Conservation (phyloP, 495 filamentous ascomycete genomes). For the Hypoxylon fragiforme region DNA sequence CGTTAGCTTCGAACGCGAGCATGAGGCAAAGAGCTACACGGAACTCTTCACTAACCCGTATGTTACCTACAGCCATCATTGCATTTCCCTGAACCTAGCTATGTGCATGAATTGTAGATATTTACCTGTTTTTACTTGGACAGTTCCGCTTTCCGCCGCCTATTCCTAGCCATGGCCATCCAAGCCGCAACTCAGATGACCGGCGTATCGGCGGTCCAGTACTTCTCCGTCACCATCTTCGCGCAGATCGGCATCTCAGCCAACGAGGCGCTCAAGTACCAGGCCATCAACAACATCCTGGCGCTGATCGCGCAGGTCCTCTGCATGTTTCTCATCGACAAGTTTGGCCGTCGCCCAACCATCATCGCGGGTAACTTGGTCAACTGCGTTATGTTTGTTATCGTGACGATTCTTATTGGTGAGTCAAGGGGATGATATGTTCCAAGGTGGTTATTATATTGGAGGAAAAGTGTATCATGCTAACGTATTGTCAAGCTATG, state of each 20-base stretch:
- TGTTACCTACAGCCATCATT: not conserved
- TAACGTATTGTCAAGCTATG: conserved; percentile 35
- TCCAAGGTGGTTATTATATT: not conserved
- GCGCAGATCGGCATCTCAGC: conserved; percentile 67
- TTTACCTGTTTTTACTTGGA: not conserved
- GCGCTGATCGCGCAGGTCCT: conserved; percentile 65
- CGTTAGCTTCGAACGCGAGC: conserved; percentile 59
- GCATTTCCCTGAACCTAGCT: not conserved
- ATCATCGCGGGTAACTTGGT: conserved; percentile 67
- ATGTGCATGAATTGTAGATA: not conserved
- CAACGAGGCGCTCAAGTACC: conserved; percentile 68
- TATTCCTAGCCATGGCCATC: conserved; percentile 68
- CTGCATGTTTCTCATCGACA: conserved; percentile 70
- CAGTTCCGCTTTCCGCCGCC: conserved; percentile 65
- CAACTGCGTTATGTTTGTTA: conserved; percentile 63
- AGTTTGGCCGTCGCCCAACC: conserved; percentile 64
- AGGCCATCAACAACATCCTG: conserved; percentile 70
- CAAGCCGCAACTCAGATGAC: conserved; percentile 76
- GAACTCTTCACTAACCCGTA: conserved; percentile 63
- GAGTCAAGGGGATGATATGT: not conserved
- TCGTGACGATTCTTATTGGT: conserved; percentile 18
- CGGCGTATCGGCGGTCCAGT: conserved; percentile 73
- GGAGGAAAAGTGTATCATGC: too few relatives aligned
- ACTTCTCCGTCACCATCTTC: conserved; percentile 70
- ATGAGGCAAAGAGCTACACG: conserved; percentile 68